These are phyloP conservation scores for Fusarium subglutinans DNA, from an alignment of 2,329 filamentous ascomycete genomes.

Conservation along the genomic window DNA sequence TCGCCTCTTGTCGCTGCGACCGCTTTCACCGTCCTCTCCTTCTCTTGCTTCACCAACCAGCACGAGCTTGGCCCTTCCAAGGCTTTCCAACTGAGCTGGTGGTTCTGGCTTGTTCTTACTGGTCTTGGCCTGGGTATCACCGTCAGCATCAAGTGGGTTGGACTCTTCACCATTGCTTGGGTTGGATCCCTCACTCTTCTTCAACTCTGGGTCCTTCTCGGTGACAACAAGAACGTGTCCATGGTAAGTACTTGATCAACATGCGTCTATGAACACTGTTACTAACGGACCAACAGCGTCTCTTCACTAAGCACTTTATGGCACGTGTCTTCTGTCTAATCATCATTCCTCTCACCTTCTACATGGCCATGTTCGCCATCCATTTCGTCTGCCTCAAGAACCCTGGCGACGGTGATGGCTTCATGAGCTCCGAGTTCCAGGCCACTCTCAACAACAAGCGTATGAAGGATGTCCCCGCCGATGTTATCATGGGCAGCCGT, in stretches of 20 bases:
- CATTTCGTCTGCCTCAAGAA: conserved; percentile 95
- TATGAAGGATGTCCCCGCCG: conserved; percentile 94
- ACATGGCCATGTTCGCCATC: conserved; percentile 96
- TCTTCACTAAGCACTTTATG: conserved; percentile 94
- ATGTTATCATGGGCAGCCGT: conserved; percentile 88
- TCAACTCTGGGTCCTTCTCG: conserved; percentile 94
- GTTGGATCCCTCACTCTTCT: conserved; percentile 89
- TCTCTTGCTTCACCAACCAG: conserved; percentile 94
- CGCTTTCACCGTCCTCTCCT: conserved; percentile 88
- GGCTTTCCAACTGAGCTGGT: conserved; percentile 91
- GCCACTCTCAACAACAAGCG: conserved; percentile 95
- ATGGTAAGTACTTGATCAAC: conserved; percentile 59
- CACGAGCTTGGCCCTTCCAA: conserved; percentile 90
- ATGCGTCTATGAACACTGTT: too few species aligned
- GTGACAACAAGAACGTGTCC: conserved; percentile 86
- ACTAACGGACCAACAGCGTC: conserved; percentile 58
- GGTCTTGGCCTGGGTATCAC: conserved; percentile 90
- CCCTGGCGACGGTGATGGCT: conserved; percentile 96
- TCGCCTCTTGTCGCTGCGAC: conserved; percentile 94
- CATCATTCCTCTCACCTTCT: conserved; percentile 87
- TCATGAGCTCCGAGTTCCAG: conserved; percentile 99
- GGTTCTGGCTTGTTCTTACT: conserved; percentile 94
- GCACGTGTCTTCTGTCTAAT: conserved; percentile 92
- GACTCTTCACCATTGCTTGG: conserved; percentile 98
- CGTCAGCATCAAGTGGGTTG: conserved; percentile 98